phyloP scores from a whole-genome alignment of 805 yeast genomes.

The Huiozyma naganishii region DNA sequence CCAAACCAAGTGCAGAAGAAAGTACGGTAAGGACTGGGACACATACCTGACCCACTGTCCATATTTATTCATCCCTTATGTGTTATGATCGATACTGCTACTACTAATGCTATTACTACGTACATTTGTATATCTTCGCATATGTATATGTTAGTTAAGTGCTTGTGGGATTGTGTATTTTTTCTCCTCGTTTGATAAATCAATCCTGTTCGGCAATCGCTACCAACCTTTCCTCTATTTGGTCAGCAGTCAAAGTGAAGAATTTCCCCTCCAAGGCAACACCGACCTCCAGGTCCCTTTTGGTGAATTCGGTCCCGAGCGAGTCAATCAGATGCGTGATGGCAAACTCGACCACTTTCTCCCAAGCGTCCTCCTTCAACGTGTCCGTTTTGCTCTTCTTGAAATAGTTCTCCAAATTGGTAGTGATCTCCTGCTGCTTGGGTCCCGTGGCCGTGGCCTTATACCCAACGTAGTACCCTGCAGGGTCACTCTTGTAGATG shows the following conservation, averaged over 20 bases:
- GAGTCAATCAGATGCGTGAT: conserved; percentile 79
- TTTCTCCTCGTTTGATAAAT: background rate
- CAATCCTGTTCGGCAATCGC: conserved; percentile 96
- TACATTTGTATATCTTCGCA: background rate
- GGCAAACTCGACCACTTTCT: conserved; percentile 78
- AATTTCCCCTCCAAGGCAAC: conserved; percentile 69
- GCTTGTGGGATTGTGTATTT: background rate
- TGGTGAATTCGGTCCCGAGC: conserved; percentile 85
- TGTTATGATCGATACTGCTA: conserved; percentile 35
- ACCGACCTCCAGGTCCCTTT: conserved; percentile 88
- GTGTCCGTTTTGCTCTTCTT: conserved; percentile 41
- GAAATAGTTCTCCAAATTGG: conserved; percentile 80
- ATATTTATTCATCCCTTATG: conserved; percentile 81
- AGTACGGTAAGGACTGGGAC: conserved; percentile 93
- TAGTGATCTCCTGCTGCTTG: conserved; percentile 90
- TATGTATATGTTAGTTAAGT: background rate
- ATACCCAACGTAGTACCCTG: conserved; percentile 87
- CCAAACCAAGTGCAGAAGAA: conserved; percentile 67
- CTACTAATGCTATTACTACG: background rate
- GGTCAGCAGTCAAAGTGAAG: conserved; percentile 64
- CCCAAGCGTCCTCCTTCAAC: conserved; percentile 60
- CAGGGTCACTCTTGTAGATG: conserved; percentile 90
- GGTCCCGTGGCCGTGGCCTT: conserved; percentile 95
- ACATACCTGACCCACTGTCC: conserved; percentile 81
- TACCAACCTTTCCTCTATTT: conserved; percentile 88